Base-by-base conservation (phyloP, 208 protist genomes). In the Leishmania tropica region DNA sequence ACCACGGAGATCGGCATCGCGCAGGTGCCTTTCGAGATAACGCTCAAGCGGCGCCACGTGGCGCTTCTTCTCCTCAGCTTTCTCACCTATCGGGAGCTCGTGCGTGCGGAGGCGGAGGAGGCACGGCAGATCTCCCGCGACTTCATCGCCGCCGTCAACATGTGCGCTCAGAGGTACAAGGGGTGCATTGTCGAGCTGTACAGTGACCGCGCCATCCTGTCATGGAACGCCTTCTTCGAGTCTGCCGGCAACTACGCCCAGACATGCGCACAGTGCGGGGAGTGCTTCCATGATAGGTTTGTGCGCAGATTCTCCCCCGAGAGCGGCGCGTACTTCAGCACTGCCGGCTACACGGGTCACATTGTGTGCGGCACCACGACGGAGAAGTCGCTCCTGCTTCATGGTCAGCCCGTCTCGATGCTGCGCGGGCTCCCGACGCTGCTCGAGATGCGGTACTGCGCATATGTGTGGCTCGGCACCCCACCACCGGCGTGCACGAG, bases 161-260 rank as follows among this genome's bases (percentile, higher is more conserved):
- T 83, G 21, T 53, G 84, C 19, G 78, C 76, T n/a, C 81, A 85
- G 37, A 76, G 42, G 67, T 84, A 85, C 77, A 19, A 83, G 56
- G 89, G 80, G 21, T 81, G 75, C 51, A 54, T 92, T 17, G 68
- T 88, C 8, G 81, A 84, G 77, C 80, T 83, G 67, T 78, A 76
- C 51, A 75, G 85, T 37, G 87, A 93, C 70, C 87, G 82, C 45
- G 80, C 91, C 60, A 86, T 84, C 48, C 53, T 89, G 42, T 76
- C 81, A 19, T 94, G 89, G 91, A 93, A 92, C 73, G 79, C 70
- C 7, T 83, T 84, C 56, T 37, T 60, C 42, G 54, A 68, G 54
- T 62, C 54, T 15, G 8, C 37, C 42, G 78, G 67, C 56, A 73
- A 71, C 56, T 81, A 81, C 31, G 78, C 51, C 45, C 54, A 67